Conservation (phyloP, 208 protist genomes). For the Trichomonas gallinae region DNA sequence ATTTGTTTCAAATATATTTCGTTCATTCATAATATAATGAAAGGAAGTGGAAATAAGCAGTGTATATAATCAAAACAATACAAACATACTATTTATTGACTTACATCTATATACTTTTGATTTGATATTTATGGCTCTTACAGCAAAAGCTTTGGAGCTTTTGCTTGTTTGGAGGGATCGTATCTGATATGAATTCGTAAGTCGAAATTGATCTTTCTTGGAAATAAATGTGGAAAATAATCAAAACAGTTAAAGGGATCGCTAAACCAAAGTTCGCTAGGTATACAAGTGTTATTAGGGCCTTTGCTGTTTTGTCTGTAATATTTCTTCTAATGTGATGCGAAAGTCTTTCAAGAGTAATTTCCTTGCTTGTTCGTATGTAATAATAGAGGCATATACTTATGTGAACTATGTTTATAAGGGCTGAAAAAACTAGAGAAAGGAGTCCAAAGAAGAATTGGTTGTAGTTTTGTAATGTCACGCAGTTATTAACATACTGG, state of each 20-base stretch:
- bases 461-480: background rate
- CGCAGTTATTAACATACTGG: conserved; percentile 5
- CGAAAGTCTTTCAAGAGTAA: background rate
- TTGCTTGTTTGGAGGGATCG: background rate
- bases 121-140: background rate
- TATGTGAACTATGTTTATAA: background rate
- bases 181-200: background rate
- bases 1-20: too few species aligned
- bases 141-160: background rate
- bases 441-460: background rate
- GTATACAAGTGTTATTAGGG: background rate
- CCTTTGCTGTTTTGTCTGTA: background rate
- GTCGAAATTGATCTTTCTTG: background rate
- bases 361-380: background rate
- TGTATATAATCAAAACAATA: too few species aligned
- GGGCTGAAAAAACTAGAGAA: background rate
- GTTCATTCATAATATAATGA: too few species aligned
- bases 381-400: background rate
- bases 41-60: too few species aligned
- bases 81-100: too few species aligned
- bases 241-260: background rate
- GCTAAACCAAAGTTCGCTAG: background rate
- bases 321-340: background rate
- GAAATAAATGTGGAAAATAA: background rate
- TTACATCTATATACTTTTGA: background rate